Percentiles rank a stretch among this genome's conserved stretches.
These are phyloP conservation scores for Ustilago curta DNA, from an alignment of 1,284 basidiomycete genomes.

Conservation along the genomic window DNA sequence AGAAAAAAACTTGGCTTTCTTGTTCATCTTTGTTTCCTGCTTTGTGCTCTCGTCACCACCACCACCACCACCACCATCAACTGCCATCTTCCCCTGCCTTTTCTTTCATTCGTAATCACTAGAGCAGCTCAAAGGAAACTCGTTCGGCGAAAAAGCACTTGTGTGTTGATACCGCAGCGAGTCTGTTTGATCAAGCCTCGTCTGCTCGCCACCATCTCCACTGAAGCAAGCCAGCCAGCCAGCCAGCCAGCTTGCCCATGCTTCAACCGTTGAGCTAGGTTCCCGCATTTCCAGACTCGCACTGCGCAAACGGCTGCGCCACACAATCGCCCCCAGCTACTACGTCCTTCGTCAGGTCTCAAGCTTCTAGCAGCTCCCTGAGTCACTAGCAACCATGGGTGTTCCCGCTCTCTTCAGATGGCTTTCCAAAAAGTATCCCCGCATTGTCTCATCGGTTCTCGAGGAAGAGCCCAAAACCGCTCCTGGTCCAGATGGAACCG, in stretches of 20 bases:
- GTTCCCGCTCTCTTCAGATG: slow-evolving; percentile 69
- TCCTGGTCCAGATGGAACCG: slow-evolving; percentile 73
- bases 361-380: not conserved
- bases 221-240: no score
- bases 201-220: slow-evolving; percentile 1
- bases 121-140: no score
- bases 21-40: not conserved
- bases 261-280: not conserved
- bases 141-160: no score
- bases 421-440: slow-evolving; percentile 70
- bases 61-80: slow-evolving; percentile 9
- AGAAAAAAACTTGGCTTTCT: not conserved
- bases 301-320: no score
- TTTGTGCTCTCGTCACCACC: not conserved
- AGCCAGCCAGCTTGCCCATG: no score
- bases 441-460: slow-evolving; percentile 66
- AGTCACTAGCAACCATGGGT: slow-evolving; percentile 50
- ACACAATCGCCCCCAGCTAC: not conserved
- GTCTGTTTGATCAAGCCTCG: not conserved
- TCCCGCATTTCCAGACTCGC: no score
- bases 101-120: not conserved
- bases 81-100: no score
- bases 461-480: slow-evolving; percentile 65
- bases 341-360: not conserved
- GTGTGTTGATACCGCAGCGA: no score